Base-by-base conservation (phyloP, 2,329 filamentous ascomycete genomes). In the Sphaerulina musiva region DNA sequence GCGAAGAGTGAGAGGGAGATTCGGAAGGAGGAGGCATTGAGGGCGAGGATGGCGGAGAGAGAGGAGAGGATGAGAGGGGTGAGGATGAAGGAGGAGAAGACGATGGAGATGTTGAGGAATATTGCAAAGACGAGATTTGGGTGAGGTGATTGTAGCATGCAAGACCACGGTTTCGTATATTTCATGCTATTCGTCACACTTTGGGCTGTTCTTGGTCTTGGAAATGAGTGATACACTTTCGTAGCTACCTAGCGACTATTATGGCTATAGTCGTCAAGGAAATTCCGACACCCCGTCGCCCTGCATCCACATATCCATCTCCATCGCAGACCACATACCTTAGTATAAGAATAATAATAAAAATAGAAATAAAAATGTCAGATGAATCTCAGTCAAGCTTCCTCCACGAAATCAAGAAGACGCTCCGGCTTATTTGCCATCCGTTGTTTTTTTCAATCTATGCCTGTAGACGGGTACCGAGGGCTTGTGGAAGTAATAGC, bases 371-470 rank as follows among this genome's bases (percentile, higher is more conserved):
- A 17, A 34, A 26, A 29, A 54, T 54, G 51, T 54, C 23, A 49
- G 51, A 54, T 54, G 50, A 43, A 45, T 56, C 54, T 56, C 38
- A 56, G 54, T 56, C 91, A 95, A 95, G 82, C 89, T 77, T 80
- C 84, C 82, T 85, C 89, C 87, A 95, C 83, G 85, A 88, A 86
- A 83, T 83, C 77, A 85, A 91, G 83, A 84, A 85, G 84, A 82
- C 82, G 88, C 90, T 95, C 91, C 91, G 90, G 91, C 91, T 96
- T 95, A 95, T 93, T 95, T 86, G 89, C 85, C 87, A 89, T 89
- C 86, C 86, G 68, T 38, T 56, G 41, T 42, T 11, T 31, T 17
- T 17, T 17, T 17, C 14, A 31, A 17, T 71, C 73, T 95, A 81
- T 95, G 78, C 86, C 90, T 89, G 54, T 59, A 17, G 62, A 63